Base-by-base conservation (phyloP, 108 stramenopile genomes). In the Fistulifera pelliculosa region DNA sequence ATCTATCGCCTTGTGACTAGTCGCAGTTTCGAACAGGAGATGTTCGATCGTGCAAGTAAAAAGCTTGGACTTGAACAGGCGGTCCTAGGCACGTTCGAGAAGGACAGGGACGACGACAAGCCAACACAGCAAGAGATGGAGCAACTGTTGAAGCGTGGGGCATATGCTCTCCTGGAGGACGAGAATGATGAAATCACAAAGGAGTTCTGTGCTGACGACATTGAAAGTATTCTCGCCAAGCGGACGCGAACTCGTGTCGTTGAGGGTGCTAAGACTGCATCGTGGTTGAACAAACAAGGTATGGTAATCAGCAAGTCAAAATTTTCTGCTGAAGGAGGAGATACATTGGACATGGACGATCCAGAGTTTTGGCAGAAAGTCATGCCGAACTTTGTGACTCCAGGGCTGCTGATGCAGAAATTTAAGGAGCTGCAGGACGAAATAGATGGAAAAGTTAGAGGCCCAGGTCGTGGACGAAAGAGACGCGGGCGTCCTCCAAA, bases 61-160 rank as follows among this genome's bases (percentile, higher is more conserved):
- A 99, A 99, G 69, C 81, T 99, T 23, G 99, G 99, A 10, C 75
- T 99, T n/a, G 97, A 99, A 73, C 99, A 98, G 58, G 99, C 99
- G 22, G 88, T 99, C 7, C 76, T 99, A 12, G 97, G 97, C 18
- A 94, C 94, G 6, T 86, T 94, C 49, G 87, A 78, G 16, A 77
- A 87, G 62, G 80, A 84, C 2, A 79, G 85, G 16, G 83, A 84
- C n/a, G 91, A 91, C 60, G 89, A 82, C 54, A 92, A 83, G 58
- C 92, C 83, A 6, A 86, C 83, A 8, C 69, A 76, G 26, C 79
- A 93, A 49, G 93, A 97, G 64, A 93, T 97, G 85, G 96, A 97
- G 44, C 81, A 83, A 45, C 64, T 95, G 2, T 75, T 97, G 22
- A 90, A 94, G 66, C 62, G 79, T 52, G 95, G 95, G 27, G 95